Percentiles rank a stretch among this genome's conserved stretches.
These are phyloP conservation scores for Phytophthora pinifolia DNA, from an alignment of 352 stramenopile species.

Conservation along the genomic window DNA sequence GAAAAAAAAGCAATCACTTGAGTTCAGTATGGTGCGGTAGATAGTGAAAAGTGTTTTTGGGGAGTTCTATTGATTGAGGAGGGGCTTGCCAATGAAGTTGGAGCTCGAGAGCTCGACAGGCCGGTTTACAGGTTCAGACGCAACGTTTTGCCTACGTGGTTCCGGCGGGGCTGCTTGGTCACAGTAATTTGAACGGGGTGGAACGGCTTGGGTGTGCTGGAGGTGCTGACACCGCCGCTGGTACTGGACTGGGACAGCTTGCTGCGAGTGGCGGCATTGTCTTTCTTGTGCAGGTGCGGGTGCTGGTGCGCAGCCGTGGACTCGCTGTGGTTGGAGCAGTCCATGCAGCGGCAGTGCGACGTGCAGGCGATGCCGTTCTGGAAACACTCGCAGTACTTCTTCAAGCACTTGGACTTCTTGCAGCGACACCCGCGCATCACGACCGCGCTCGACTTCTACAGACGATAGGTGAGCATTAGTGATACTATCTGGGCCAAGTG, in stretches of 20 bases:
- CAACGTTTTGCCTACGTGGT: constrained; percentile 58
- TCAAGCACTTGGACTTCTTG: constrained; percentile 97
- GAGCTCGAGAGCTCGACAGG: neutral
- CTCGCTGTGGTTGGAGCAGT: constrained; percentile 91
- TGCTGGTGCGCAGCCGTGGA: constrained; percentile 29
- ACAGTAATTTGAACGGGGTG: constrained; percentile 66
- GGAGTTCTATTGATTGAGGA: too few species aligned
- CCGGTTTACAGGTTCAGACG: constrained; percentile 45
- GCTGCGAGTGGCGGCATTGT: neutral
- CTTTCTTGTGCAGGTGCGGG: constrained; percentile 32
- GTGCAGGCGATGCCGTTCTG: constrained; percentile 92
- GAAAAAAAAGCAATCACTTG: too few species aligned
- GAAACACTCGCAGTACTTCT: constrained; percentile 99
- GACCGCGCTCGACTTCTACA: constrained; percentile 66
- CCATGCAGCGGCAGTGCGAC: constrained; percentile 92
- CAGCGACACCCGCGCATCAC: constrained; percentile 92
- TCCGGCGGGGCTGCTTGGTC: constrained; percentile 71
- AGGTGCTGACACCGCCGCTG: neutral
- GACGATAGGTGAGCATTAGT: constrained; percentile 8
- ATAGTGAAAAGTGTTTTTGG: too few species aligned
- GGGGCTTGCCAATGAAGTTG: neutral
- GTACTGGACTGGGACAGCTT: constrained; percentile 10
- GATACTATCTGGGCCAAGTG: neutral
- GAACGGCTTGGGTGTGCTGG: constrained; percentile 31
- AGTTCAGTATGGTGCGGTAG: too few species aligned